Evolutionary conservation across 1,284 basidiomycete genomes (phyloP), one percentile per base, ranked within the genome.

Genomic region (Coniophora puteana): DNA sequence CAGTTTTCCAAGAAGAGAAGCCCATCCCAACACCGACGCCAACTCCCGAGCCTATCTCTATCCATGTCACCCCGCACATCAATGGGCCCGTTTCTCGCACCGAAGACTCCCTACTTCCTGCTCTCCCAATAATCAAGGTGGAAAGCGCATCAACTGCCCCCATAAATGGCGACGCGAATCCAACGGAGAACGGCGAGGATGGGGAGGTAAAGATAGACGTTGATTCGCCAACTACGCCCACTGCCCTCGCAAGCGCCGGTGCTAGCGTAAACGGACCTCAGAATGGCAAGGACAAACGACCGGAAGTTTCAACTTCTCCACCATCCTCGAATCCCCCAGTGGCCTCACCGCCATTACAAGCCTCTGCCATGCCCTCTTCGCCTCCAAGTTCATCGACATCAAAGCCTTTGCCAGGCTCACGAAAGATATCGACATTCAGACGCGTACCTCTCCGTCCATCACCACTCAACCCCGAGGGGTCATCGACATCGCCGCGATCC

Each of bases 381-480:
- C 46, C 38, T 14, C 27, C 43, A 11, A 34, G 49, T 5, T 44
- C 53, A 20, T 47, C 54, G 11, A 43, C 47, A 18, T 12, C 41
- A 24, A 47, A 45, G 25, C 48, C 59, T 8, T 26, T 42, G 33
- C n/a, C 58, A 12, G 49, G 61, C 18, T 38, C 65, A 12, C 65
- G 69, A 12, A 78, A 67, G 49, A 50, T 67, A 1, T 77, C 82
- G 3, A 83, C 78, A 0, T 82, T 84, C 54, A 69, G 83, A 25
- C 76, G 72, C 43, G 57, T 84, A 18, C 74, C 75, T 11, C 61
- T 65, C 13, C 73, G 71, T 20, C 60, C 63, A 31, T 43, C 68
- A 5, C 46, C 55, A 12, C 57, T 55, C 5, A 59, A 54, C 44
- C 53, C 52, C 35, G 37, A 52, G 21, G 30, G 41, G 3, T 46